These are phyloP conservation scores for Ceratobasidium papillatum DNA, from an alignment of 1,284 basidiomycete species.

Conservation along the genomic window DNA sequence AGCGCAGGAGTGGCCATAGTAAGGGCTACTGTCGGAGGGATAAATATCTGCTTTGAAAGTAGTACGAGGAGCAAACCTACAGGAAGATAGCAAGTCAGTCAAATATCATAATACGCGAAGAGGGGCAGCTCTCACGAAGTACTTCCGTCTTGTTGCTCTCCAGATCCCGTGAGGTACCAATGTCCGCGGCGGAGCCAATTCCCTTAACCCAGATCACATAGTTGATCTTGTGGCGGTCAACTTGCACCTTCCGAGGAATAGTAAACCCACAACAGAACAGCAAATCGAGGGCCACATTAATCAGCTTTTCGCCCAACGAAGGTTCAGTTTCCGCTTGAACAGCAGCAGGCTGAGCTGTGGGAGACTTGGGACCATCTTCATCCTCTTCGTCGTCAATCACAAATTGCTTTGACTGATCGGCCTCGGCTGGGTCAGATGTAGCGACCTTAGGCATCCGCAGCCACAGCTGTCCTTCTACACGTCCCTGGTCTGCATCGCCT, in stretches of 20 bases:
- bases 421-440: slow-evolving; percentile 43
- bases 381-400: slow-evolving; percentile 49
- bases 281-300: slow-evolving; percentile 81
- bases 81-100: background rate
- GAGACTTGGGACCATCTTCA: slow-evolving; percentile 47
- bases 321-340: slow-evolving; percentile 64
- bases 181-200: slow-evolving; percentile 80
- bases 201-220: slow-evolving; percentile 91
- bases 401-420: slow-evolving; percentile 34
- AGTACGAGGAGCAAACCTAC: slow-evolving; percentile 74
- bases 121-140: slow-evolving; percentile 58
- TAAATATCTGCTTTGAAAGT: slow-evolving; percentile 87
- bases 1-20: slow-evolving; percentile 76
- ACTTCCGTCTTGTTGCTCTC: slow-evolving; percentile 88
- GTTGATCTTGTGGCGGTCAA: slow-evolving; percentile 85
- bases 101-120: background rate
- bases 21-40: slow-evolving; percentile 73
- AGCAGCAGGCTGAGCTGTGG: slow-evolving; percentile 45
- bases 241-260: slow-evolving; percentile 77
- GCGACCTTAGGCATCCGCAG: slow-evolving; percentile 59
- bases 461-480: slow-evolving; percentile 76
- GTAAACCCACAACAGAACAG: slow-evolving; percentile 93
- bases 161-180: slow-evolving; percentile 70
- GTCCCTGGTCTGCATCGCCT: slow-evolving; percentile 73
- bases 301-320: slow-evolving; percentile 79